These are phyloP conservation scores for Phaeodactylum tricornutum DNA, from an alignment of 108 stramenopile species.

Conservation along the genomic window DNA sequence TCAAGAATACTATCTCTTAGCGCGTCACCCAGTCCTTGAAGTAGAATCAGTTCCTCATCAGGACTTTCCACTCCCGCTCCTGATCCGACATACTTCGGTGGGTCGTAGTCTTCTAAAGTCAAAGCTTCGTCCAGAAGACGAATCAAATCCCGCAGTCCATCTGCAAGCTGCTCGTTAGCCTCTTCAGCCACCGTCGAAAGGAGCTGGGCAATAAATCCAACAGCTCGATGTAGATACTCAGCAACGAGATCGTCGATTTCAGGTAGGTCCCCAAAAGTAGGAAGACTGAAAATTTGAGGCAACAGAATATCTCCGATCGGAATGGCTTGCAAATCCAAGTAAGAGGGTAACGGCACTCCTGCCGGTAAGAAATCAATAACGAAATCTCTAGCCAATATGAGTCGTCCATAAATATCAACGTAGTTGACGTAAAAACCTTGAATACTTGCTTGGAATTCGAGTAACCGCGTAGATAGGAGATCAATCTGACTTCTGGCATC, in stretches of 20 bases:
- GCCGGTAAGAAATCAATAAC: constrained; percentile 26
- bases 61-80: constrained; percentile 3
- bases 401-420: constrained; percentile 13
- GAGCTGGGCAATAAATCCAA: constrained; percentile 1
- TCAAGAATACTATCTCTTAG: too few relatives aligned
- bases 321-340: constrained; percentile 18
- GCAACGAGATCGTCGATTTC: constrained; percentile 7
- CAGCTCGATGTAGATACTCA: not conserved
- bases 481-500: constrained; percentile 13
- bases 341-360: constrained; percentile 16
- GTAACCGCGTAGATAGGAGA: constrained; percentile 2
- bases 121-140: constrained; percentile 10
- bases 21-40: not conserved
- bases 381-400: constrained; percentile 12
- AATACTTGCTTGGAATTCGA: constrained; percentile 11
- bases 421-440: constrained; percentile 13
- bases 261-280: constrained; percentile 5
- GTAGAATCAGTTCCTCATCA: constrained; percentile 4
- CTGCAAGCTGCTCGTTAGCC: constrained; percentile 5
- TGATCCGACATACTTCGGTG: constrained; percentile 21
- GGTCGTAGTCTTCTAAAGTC: constrained; percentile 26
- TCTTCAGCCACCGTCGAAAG: constrained; percentile 7
- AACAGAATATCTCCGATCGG: constrained; percentile 13
- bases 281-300: constrained; percentile 10
- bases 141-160: not conserved